Conservation (phyloP, 805 yeast species). For the Lipomyces mesembrius region DNA sequence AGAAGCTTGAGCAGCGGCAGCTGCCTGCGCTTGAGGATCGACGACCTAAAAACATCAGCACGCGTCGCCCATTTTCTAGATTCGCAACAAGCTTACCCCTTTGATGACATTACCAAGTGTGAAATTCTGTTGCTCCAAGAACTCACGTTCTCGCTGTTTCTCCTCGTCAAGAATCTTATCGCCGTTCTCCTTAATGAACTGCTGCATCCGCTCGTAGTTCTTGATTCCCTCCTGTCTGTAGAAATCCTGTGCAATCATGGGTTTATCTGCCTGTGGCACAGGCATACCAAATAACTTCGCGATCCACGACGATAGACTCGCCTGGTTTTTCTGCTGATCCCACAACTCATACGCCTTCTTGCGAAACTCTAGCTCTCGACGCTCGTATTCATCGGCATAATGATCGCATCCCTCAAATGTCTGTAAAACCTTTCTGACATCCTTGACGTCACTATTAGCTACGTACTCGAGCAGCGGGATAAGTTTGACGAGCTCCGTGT, state of each 20-base stretch:
- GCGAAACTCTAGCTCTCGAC: conserved; percentile 77
- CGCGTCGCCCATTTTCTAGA: neutral
- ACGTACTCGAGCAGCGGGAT: conserved; percentile 94
- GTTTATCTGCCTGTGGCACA: conserved; percentile 49
- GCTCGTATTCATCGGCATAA: conserved; percentile 77
- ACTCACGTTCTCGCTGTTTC: conserved; percentile 61
- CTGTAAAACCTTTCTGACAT: conserved; percentile 84
- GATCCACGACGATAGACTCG: conserved; percentile 17
- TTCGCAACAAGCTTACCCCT: conserved; percentile 53
- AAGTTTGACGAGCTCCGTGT: conserved; percentile 69
- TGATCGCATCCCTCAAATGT: conserved; percentile 69
- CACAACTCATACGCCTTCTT: conserved; percentile 55
- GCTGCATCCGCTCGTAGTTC: conserved; percentile 81
- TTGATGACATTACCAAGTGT: conserved; percentile 84
- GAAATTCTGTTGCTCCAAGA: conserved; percentile 79
- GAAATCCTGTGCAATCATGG: conserved; percentile 82
- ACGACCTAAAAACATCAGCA: conserved; percentile 13
- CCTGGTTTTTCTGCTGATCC: conserved; percentile 47
- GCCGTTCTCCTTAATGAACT: conserved; percentile 82
- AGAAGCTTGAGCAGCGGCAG: conserved; percentile 6
- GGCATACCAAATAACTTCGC: conserved; percentile 45
- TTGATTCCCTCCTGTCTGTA: conserved; percentile 92
- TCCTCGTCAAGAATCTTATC: conserved; percentile 56
- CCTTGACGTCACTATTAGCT: conserved; percentile 83
- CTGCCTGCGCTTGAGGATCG: conserved; percentile 17